Conservation (phyloP, 2,329 filamentous ascomycete genomes). For the Beauveria caledonica region DNA sequence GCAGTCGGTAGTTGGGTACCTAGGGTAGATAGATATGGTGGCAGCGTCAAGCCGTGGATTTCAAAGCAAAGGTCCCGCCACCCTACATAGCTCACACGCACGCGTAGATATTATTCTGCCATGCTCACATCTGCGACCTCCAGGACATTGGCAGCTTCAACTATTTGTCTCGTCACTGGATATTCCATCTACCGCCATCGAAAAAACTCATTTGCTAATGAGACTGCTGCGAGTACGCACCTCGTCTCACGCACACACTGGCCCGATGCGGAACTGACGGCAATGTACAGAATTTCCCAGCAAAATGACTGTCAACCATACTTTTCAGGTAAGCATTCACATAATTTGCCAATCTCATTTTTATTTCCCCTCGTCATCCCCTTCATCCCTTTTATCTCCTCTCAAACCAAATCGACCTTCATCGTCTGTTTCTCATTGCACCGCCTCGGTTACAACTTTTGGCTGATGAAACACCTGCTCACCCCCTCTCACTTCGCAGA, state of each 20-base stretch:
- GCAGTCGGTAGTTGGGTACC: too few relatives aligned
- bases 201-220: background rate
- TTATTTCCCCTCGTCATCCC: background rate
- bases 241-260: background rate
- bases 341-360: conserved; percentile 9
- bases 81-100: background rate
- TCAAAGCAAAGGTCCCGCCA: conserved; percentile 10
- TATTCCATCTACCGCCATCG: conserved; percentile 23
- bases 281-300: background rate
- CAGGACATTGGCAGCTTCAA: conserved; percentile 21
- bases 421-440: conserved; percentile 11
- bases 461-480: conserved; percentile 10
- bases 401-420: background rate
- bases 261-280: background rate
- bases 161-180: conserved; percentile 20
- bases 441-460: conserved; percentile 10
- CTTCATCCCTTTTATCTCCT: background rate
- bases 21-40: too few relatives aligned
- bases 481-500: conserved; percentile 43
- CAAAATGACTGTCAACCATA: conserved; percentile 37
- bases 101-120: conserved; percentile 20
- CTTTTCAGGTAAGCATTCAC: conserved; percentile 34
- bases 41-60: conserved; percentile 9
- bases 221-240: background rate
- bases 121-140: conserved; percentile 22